Percentiles rank a stretch among this genome's conserved stretches.
phyloP scores from a whole-genome alignment of 768 basidiomycete species.

The Aureoboletus auriporus region DNA sequence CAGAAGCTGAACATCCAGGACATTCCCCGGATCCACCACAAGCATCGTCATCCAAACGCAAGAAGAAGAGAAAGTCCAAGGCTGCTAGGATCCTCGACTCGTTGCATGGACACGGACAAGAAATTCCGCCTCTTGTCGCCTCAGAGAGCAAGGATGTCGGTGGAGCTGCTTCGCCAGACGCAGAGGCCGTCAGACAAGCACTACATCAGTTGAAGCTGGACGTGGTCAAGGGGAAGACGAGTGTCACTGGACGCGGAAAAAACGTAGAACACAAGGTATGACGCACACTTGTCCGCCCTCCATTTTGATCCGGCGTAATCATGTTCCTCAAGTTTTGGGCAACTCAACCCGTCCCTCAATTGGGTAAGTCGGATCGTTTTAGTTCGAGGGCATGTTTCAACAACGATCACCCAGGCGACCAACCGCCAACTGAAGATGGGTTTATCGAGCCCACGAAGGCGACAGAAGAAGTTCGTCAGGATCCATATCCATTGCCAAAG shows the following conservation, averaged over 20 bases:
- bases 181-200: conserved; percentile 63
- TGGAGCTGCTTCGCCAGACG: conserved; percentile 44
- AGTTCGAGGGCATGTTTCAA: not conserved
- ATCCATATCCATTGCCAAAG: conserved; percentile 82
- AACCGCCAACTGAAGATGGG: conserved; percentile 68
- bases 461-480: conserved; percentile 76
- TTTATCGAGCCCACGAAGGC: conserved; percentile 83
- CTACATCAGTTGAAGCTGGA: conserved; percentile 83
- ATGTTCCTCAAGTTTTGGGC: conserved; percentile 75
- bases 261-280: conserved; percentile 87
- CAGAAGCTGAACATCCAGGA: conserved; percentile 27
- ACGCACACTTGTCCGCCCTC: not conserved
- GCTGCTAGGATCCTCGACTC: conserved; percentile 48
- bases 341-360: conserved; percentile 95
- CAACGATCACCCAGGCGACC: conserved; percentile 47
- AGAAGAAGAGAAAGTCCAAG: conserved; percentile 90
- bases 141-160: conserved; percentile 53
- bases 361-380: conserved; percentile 41
- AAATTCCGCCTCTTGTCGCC: conserved; percentile 39
- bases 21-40: conserved; percentile 16
- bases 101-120: conserved; percentile 32
- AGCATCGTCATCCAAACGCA: conserved; percentile 50
- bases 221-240: conserved; percentile 76
- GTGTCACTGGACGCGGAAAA: conserved; percentile 67
- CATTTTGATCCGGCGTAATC: conserved; percentile 8